Base-by-base conservation (phyloP, 148 eudicot genomes). In the Silene uniflora region DNA sequence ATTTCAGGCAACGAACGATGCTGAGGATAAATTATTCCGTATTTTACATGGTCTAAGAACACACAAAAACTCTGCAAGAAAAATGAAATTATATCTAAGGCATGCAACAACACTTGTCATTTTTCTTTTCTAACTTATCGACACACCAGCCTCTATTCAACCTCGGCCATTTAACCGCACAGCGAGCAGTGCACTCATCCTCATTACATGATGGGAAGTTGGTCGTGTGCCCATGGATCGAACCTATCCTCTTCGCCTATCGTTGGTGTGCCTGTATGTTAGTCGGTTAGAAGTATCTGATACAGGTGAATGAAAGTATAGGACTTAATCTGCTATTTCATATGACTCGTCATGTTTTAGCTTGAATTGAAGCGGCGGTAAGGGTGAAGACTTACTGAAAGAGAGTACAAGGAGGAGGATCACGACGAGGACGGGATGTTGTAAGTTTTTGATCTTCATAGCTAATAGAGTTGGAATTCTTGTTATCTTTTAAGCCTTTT, bases 81-180 rank as follows among this genome's bases (percentile, higher is more conserved):
- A 39, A 39, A 39, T 39, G 22, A 16, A 58, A 58, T 58, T 52
- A 52, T 6, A 2, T 24, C 10, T 67, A 67, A 17, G 70, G 70
- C 23, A 67, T 17, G 19, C 70, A 67, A 67, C 70, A 67, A 9
- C 70, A 67, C 23, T 67, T 67, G 6, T 67, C 70, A 35, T 67
- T 67, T 39, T 67, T 67, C 39, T 19, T 5, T 32, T 67, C 70
- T 21, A 67, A 39, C 17, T 67, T 67, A 3, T 22, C 23, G 49
- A 16, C 23, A 14, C 70, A 67, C 70, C 49, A 67, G 14, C 70
- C 70, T 32, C 21, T 17, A 18, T 19, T 7, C 70, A 67, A 18
- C 47, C 18, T 17, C 8, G 70, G 49, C 70, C 70, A 67, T 19
- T 67, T 67, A 7, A 0, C 49, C 21, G 17, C 49, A 67, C 70